Percentiles rank a stretch among this genome's conserved stretches.
phyloP scores from a whole-genome alignment of 2,329 filamentous ascomycete species.

The Aquanectria penicillioides region DNA sequence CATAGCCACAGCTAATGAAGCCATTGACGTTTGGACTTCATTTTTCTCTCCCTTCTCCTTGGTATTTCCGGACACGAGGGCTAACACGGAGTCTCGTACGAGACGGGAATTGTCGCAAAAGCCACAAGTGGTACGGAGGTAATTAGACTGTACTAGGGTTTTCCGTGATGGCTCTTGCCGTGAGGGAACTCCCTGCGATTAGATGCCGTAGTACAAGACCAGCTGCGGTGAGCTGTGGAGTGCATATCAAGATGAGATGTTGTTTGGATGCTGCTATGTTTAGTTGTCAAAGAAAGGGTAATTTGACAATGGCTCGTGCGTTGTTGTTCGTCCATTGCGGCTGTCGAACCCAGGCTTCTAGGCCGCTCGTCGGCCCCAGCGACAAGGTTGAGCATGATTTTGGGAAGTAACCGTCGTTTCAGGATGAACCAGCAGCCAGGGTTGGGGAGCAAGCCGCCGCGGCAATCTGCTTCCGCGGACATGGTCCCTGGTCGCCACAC shows the following conservation, averaged over 20 bases:
- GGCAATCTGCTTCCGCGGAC: conserved; percentile 27
- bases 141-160: not conserved
- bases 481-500: conserved; percentile 14
- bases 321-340: conserved; percentile 23
- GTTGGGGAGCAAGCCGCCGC: conserved; percentile 12
- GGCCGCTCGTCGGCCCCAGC: not conserved
- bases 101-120: not conserved
- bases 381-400: conserved; percentile 20
- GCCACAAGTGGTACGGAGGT: no score
- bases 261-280: conserved; percentile 31
- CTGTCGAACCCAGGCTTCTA: conserved; percentile 12
- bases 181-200: conserved; percentile 3
- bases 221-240: conserved; percentile 9
- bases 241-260: conserved; percentile 13
- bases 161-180: not conserved
- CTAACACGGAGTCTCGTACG: no score
- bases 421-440: conserved; percentile 27
- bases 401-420: conserved; percentile 28
- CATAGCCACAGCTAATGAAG: not conserved
- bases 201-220: conserved; percentile 1
- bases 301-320: conserved; percentile 34
- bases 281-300: conserved; percentile 17
- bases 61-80: not conserved
- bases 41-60: no score
- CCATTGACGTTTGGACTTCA: conserved; percentile 8